Evolutionary conservation across 2,329 filamentous ascomycete species (phyloP), one percentile per base, ranked within the genome.

Genomic region (Trichoderma oligosporum): DNA sequence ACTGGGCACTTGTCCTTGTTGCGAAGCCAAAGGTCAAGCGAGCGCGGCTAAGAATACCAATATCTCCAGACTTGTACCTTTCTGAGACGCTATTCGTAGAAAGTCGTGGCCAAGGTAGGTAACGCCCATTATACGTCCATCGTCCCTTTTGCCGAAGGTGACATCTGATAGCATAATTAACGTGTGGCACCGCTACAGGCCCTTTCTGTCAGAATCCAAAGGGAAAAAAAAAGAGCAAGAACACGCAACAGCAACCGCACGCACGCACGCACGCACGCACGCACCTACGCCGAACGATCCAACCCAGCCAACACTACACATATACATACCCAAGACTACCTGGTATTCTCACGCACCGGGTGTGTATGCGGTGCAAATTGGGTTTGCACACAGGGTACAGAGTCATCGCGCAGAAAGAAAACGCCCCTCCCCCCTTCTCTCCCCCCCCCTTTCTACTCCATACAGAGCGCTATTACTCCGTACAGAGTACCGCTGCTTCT

Each of bases 381-480:
- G 36, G 31, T 55, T 46, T 55, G 20, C 31, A 31, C 51, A 55
- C 51, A 55, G 51, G 51, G 51, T 55, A 55, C 51, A 22, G 24
- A 22, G n/a, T 20, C 22, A n/a, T n/a, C 22, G 29, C 36, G 48
- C 38, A 25, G 45, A 29, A 8, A n/a, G n/a, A 36, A 38, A 39
- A 41, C 51, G n/a, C 51, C 27, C 51, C 51, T 46, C 42, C 51
- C 47, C 27, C 49, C 38, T 24, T n/a, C 44, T 41, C 44, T 18
- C 18, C 25, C 22, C 27, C 7, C 25, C 24, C 29, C 47, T 39
- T 27, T 51, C 35, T 24, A 39, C 35, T 29, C 47, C n/a, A n/a
- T 29, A 25, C 27, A 29, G 47, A 49, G 33, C 39, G 33, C 33
- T 12, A 9, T 16, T 41, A 14, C 44, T 14, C 18, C 8, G 41